Evolutionary conservation across 1,139 yeast species (phyloP).

Genomic region (Kodamaea ohmeri): DNA sequence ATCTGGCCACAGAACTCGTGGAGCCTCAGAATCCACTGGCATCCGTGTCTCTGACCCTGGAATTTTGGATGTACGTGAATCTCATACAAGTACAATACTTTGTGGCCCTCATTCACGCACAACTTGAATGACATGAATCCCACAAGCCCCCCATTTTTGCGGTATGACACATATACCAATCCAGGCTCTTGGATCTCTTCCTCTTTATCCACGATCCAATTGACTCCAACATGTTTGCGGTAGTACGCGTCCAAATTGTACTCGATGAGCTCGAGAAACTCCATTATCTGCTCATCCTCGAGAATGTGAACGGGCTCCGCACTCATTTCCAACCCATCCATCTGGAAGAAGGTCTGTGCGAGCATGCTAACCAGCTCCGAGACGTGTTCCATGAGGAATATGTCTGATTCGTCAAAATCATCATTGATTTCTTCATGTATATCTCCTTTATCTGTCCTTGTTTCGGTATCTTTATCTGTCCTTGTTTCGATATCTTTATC

Average conservation of each 20-base stretch:
- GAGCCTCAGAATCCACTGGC: constrained; percentile 28
- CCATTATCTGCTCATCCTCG: constrained; percentile 13
- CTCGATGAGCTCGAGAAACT: constrained; percentile 26
- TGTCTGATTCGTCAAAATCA: constrained; percentile 23
- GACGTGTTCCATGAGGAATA: constrained; percentile 17
- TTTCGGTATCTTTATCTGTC: background rate
- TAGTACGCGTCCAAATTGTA: constrained; percentile 34
- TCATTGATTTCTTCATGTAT: background rate
- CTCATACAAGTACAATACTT: constrained; percentile 52
- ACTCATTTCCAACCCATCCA: constrained; percentile 9
- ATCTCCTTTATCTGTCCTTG: background rate
- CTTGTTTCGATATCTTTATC: background rate
- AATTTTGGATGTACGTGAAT: constrained; percentile 39
- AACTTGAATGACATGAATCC: constrained; percentile 46
- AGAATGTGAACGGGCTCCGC: constrained; percentile 16
- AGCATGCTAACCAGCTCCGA: constrained; percentile 17
- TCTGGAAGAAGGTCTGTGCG: constrained; percentile 16
- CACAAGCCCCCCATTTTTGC: constrained; percentile 21
- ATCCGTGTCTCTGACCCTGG: constrained; percentile 37
- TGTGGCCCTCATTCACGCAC: constrained; percentile 28
- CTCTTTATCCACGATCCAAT: constrained; percentile 45
- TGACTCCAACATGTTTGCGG: constrained; percentile 28
- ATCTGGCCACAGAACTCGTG: constrained; percentile 23
- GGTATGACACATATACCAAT: constrained; percentile 37
- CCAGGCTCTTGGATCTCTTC: constrained; percentile 48